Base-by-base conservation (phyloP, 2,329 filamentous ascomycete species). In the Septoria petroselini region DNA sequence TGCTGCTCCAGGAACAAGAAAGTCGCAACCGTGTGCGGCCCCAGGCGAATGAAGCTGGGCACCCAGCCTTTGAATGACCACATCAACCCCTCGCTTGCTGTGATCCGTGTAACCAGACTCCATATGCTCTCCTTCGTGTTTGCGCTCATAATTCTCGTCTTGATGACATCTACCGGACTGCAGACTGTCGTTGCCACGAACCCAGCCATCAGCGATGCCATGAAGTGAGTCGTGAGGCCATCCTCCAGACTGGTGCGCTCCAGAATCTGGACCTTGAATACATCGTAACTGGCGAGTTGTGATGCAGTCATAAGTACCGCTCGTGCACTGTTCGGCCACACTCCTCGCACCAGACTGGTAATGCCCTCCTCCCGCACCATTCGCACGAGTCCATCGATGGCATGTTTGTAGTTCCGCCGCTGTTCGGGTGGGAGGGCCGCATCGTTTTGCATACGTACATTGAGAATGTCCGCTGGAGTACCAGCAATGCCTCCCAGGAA, bases 401-500 rank as follows among this genome's bases (percentile, higher is more conserved):
- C 93, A 69, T 97, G 81, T 57, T 83, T 85, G 74, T 98, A 98
- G 70, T 95, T 93, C 49, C 91, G 81, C 40, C 88, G 83, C 64
- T 94, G 75, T 4, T 78, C 78, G 1, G 73, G 64, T 0, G 90
- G 86, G 1, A 96, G 81, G 0, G 89, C 83, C 2, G 87, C 84
- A 62, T 86, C 93, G 71, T 95, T 88, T 73, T 98, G 93, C 93
- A 98, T 98, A 59, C 93, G 88, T 41, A 98, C 93, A 71, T 98
- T 98, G 64, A 96, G 78, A 27, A 98, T 90, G 68, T 98, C 93
- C 58, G 91, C 91, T 2, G 91, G 90, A 72, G 97, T 98, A 58
- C 93, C 93, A 4, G 85, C 87, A 39, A 97, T 73, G 41, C 93
- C 93, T 55, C 93, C 93, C 2, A 94, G 71, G 66, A 96, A 88